These are phyloP conservation scores for Penicillium polonicum DNA, from an alignment of 2,329 filamentous ascomycete genomes.

Conservation along the genomic window DNA sequence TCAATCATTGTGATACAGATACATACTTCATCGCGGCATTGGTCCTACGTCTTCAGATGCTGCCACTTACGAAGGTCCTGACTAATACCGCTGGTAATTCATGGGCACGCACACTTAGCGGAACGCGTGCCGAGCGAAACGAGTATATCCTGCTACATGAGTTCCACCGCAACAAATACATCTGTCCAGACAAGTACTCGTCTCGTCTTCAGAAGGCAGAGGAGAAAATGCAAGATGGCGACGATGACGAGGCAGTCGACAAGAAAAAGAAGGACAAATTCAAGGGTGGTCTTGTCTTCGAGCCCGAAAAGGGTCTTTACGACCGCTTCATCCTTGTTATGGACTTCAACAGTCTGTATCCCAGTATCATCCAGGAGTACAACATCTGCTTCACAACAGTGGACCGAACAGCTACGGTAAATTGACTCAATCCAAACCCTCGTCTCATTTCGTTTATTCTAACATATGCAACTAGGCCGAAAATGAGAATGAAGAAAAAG, in stretches of 20 bases:
- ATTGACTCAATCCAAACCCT: constrained; percentile 28
- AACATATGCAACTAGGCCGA: constrained; percentile 36
- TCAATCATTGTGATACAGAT: constrained; percentile 90
- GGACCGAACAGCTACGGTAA: constrained; percentile 69
- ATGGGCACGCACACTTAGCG: constrained; percentile 92
- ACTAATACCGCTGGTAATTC: constrained; percentile 98
- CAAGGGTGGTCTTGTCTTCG: constrained; percentile 97
- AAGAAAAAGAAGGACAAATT: constrained; percentile 99
- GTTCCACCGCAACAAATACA: constrained; percentile 95
- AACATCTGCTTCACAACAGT: constrained; percentile 99
- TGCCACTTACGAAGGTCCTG: constrained; percentile 89
- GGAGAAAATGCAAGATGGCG: constrained; percentile 65
- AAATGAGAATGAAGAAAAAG: constrained; percentile 77
- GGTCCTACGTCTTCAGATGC: constrained; percentile 82
- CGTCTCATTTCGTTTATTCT: not conserved
- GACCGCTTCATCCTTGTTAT: constrained; percentile 98
- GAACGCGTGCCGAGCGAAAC: constrained; percentile 94
- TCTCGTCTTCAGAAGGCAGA: constrained; percentile 73
- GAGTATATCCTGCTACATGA: constrained; percentile 99
- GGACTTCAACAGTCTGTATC: constrained; percentile 99
- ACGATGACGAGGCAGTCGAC: constrained; percentile 65
- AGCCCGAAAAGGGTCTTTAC: constrained; percentile 95
- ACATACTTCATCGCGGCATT: constrained; percentile 94
- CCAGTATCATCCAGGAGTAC: constrained; percentile 98
- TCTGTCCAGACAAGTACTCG: constrained; percentile 90